Evolutionary conservation across 208 protist species (phyloP), one percentile per base, ranked within the genome.

Genomic region (Herpetomonas tarakana): DNA sequence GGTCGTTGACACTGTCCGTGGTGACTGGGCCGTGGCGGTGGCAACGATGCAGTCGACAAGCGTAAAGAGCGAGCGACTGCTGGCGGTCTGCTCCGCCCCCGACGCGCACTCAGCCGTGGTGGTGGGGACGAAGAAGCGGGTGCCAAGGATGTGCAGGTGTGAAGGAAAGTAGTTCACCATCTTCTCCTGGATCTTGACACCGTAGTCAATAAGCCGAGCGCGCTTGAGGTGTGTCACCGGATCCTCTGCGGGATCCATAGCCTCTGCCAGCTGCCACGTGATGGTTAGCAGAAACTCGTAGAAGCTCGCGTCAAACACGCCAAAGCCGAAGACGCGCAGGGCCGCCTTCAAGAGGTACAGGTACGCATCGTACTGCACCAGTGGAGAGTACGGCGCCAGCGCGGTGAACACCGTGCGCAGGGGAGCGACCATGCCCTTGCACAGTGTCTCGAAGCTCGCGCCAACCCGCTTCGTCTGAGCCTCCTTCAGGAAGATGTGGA

Each of bases 261-360:
- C 70, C 9, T 22, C 58, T 25, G 78, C 67, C 2, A 90, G 60
- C n/a, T 62, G 31, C 83, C 82, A 92, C 11, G 80, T 70, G 24
- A 60, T 62, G 0, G 31, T 19, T 7, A 92, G 57, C 2, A 92
- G 59, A 55, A 84, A 92, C 0, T 35, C 41, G 44, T 81, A 80
- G 44, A 92, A 91, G n/a, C 26, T 39, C 1, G 65, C 35, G 21
- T 87, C 81, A 74, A 94, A 91, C 22, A 81, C 65, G 24, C 74
- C 85, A 39, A 62, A 67, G 24, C 88, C 84, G 52, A 92, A 94
- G 0, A 81, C 71, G 52, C 84, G 84, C 30, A 88, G 53, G 18
- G 75, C 68, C 59, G 83, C 90, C 69, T 94, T 94, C 46, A 92
- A 60, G 3, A 88, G 59, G 46, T 81, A 86, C 31, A 94, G 52